Base-by-base conservation (phyloP, 2,329 filamentous ascomycete species). In the Alternaria gansuensis region DNA sequence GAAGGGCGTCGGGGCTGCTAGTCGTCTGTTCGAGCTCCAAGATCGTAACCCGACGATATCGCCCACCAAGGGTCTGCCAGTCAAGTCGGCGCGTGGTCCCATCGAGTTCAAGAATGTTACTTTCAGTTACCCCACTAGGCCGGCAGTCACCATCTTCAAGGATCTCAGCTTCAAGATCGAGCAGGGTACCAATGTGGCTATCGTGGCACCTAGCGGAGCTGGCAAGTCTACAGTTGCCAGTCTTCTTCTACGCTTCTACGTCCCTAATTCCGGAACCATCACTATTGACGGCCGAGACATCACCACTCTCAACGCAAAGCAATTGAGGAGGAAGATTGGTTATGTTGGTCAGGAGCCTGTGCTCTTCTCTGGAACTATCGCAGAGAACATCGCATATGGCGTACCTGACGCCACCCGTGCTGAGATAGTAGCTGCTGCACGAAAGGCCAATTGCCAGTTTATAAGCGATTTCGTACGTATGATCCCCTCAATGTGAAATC, bases 1-100 rank as follows among this genome's bases (percentile, higher is more conserved):
- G 95, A 99, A 99, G 78, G 96, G 96, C 40, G 94, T 97, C 4
- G 95, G 96, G 71, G 95, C 95, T 40, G 95, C 95, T n/a, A 96
- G 90, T 72, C 90, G 95, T 60, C 83, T 99, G 1, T 99, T 99
- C 72, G 95, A 99, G 75, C 85, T 99, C 5, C 93, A 98, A 75
- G 95, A 99, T 76, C 89, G 95, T 63, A 83, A 91, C 58, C 91
- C 93, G 0, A 90, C 88, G 2, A 96, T 98, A 61, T 89, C 89
- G n/a, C 88, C 93, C 21, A 99, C 96, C 0, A 88, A 90, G 51
- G 95, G 95, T 63, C 75, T 83, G 29, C 89, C 87, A 59, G 93
- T 99, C 29, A 84, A 82, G 54, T 96, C 92, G 24, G 94, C 94
- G 0, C 90, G 93, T 64, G 95, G 95, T 1, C 87, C 90, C 7